These are phyloP conservation scores for Pseudocercospora eumusae DNA, from an alignment of 2,329 filamentous ascomycete genomes.

Conservation along the genomic window DNA sequence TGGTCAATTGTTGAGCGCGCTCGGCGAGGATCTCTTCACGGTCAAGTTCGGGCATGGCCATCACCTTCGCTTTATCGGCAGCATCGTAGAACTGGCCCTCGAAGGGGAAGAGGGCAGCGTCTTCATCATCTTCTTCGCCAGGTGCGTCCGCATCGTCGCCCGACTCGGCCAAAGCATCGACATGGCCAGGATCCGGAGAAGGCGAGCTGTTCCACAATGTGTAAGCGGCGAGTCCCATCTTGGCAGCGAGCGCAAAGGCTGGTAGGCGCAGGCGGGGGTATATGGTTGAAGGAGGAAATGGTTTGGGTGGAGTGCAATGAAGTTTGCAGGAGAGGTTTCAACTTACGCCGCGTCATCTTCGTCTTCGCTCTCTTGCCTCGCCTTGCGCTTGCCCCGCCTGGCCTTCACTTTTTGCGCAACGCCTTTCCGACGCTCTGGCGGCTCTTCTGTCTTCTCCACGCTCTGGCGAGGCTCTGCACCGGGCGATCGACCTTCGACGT, in stretches of 20 bases:
- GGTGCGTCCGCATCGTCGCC: conserved; percentile 57
- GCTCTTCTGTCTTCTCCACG: conserved; percentile 42
- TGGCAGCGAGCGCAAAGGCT: conserved; percentile 22
- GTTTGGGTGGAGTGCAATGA: not conserved
- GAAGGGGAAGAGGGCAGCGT: conserved; percentile 73
- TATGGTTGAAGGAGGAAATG: not conserved
- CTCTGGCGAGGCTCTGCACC: conserved; percentile 51
- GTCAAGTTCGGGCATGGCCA: conserved; percentile 84
- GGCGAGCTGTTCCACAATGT: conserved; percentile 26
- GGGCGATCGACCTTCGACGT: conserved; percentile 57
- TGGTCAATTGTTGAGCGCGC: conserved; percentile 78
- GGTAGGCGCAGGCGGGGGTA: not conserved
- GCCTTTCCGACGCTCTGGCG: conserved; percentile 41
- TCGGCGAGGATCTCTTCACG: conserved; percentile 88
- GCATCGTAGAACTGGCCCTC: conserved; percentile 75
- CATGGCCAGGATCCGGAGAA: conserved; percentile 63
- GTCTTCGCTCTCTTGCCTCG: conserved; percentile 62
- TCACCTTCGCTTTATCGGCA: conserved; percentile 63
- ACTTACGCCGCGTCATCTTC: conserved; percentile 77
- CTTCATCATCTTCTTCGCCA: conserved; percentile 44
- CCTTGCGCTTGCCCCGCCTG: conserved; percentile 47
- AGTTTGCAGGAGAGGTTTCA: not conserved
- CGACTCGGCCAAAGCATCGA: conserved; percentile 89
- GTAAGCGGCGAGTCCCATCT: conserved; percentile 14
- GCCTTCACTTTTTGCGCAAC: conserved; percentile 52